Percentiles rank a stretch among this genome's conserved stretches.
phyloP scores from a whole-genome alignment of 495 filamentous ascomycete genomes.

The Hyaloscypha hepaticicola region DNA sequence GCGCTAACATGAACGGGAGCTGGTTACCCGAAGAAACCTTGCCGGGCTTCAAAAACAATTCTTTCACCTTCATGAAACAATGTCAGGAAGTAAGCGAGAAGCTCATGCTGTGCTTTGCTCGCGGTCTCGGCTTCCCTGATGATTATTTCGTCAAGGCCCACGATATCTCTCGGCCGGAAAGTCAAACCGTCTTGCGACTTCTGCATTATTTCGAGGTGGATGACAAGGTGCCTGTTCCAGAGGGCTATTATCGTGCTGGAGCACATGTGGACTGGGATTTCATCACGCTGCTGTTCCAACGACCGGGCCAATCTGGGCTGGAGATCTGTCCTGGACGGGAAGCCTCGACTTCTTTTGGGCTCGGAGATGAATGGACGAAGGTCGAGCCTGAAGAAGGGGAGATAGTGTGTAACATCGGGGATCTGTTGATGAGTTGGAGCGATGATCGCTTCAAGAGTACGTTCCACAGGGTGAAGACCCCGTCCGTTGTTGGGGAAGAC shows the following conservation, averaged over 20 bases:
- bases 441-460: constrained; percentile 69
- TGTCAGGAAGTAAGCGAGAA: constrained; percentile 53
- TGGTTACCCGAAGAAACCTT: constrained; percentile 53
- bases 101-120: constrained; percentile 60
- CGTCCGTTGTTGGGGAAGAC: constrained; percentile 46
- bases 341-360: constrained; percentile 56
- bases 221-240: constrained; percentile 33
- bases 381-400: constrained; percentile 55
- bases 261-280: constrained; percentile 66
- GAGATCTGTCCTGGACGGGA: constrained; percentile 69
- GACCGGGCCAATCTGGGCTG: constrained; percentile 58
- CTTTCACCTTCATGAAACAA: constrained; percentile 52
- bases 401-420: constrained; percentile 67
- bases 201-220: constrained; percentile 55
- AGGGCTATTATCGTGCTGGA: constrained; percentile 60
- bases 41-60: constrained; percentile 47
- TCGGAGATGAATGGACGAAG: constrained; percentile 61
- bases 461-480: constrained; percentile 62
- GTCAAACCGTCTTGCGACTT: constrained; percentile 56
- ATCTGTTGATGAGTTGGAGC: constrained; percentile 68
- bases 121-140: constrained; percentile 51
- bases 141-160: constrained; percentile 59
- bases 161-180: constrained; percentile 45
- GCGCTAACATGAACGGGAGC: constrained; percentile 45
- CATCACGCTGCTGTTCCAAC: constrained; percentile 65